phyloP scores from a whole-genome alignment of 108 stramenopile species.

The Licmophora abbreviata region DNA sequence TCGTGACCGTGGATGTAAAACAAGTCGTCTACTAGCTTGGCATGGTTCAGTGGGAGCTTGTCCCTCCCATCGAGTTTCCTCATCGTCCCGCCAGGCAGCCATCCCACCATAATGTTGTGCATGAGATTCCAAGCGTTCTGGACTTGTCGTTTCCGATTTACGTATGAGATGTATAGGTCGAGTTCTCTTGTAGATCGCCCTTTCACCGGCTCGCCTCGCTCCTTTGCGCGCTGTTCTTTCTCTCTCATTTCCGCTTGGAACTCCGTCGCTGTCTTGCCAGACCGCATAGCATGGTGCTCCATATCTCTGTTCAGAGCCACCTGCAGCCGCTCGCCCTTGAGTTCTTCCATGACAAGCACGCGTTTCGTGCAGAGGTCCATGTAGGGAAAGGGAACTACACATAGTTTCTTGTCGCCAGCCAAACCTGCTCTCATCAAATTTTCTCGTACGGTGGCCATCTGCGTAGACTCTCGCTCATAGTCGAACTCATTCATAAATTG shows the following conservation, averaged over 20 bases:
- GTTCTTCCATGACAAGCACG: slow-evolving; percentile 80
- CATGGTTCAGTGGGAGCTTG: slow-evolving; percentile 70
- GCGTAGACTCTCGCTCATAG: slow-evolving; percentile 67
- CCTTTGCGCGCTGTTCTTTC: slow-evolving; percentile 29
- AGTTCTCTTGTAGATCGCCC: slow-evolving; percentile 55
- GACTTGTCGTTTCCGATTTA: slow-evolving; percentile 39
- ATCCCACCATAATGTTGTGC: slow-evolving; percentile 52
- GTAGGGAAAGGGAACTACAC: slow-evolving; percentile 59
- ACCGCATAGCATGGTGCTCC: slow-evolving; percentile 31
- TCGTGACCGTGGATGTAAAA: slow-evolving; percentile 67
- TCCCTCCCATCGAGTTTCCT: slow-evolving; percentile 34
- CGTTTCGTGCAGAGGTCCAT: slow-evolving; percentile 58
- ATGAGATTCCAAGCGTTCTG: slow-evolving; percentile 32
- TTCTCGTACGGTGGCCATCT: slow-evolving; percentile 47
- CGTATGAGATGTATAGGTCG: slow-evolving; percentile 39
- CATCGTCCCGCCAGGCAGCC: slow-evolving; percentile 34
- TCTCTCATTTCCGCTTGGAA: slow-evolving; percentile 25
- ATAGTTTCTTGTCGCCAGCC: slow-evolving; percentile 28
- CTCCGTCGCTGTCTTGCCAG: slow-evolving; percentile 34
- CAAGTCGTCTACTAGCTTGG: slow-evolving; percentile 74
- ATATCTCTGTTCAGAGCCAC: slow-evolving; percentile 55
- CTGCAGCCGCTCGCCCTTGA: slow-evolving; percentile 67
- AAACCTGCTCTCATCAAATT: slow-evolving; percentile 60
- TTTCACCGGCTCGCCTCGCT: slow-evolving; percentile 33
- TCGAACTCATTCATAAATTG: slow-evolving; percentile 96